Percentiles rank a stretch among this genome's conserved stretches.
Conservation (phyloP, 2,329 filamentous ascomycete species). For the Alternaria sp. region DNA sequence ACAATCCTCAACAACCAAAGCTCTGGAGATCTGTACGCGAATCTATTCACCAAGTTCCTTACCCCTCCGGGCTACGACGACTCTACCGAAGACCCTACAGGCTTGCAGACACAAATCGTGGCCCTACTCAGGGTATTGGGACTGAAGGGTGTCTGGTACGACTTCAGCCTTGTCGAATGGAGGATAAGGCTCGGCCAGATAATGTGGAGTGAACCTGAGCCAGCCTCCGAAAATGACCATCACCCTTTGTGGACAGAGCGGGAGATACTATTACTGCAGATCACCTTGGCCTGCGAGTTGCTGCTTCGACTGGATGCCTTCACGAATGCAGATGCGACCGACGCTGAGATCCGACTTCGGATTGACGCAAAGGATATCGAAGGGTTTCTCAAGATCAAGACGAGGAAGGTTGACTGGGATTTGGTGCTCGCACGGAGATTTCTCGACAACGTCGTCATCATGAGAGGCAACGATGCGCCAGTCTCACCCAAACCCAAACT, state of each 20-base stretch:
- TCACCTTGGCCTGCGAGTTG: slow-evolving; percentile 62
- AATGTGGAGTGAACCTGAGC: slow-evolving; percentile 63
- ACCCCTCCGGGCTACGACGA: slow-evolving; percentile 48
- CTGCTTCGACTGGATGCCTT: slow-evolving; percentile 61
- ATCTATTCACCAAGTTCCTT: slow-evolving; percentile 53
- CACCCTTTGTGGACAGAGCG: slow-evolving; percentile 50
- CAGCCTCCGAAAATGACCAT: slow-evolving; percentile 26
- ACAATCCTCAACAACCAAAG: slow-evolving; percentile 58
- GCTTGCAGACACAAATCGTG: slow-evolving; percentile 73
- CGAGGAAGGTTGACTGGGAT: slow-evolving; percentile 64
- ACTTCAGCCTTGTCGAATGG: slow-evolving; percentile 78
- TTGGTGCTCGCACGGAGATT: slow-evolving; percentile 61
- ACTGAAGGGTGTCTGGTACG: slow-evolving; percentile 72
- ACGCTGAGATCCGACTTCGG: slow-evolving; percentile 48
- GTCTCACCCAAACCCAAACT: slow-evolving; percentile 27
- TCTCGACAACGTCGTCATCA: slow-evolving; percentile 58
- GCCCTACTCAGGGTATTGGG: slow-evolving; percentile 70
- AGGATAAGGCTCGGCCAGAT: slow-evolving; percentile 75
- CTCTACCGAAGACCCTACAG: slow-evolving; percentile 61
- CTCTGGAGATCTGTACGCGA: slow-evolving; percentile 58
- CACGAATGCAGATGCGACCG: slow-evolving; percentile 32
- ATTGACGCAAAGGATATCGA: slow-evolving; percentile 54
- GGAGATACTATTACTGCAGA: slow-evolving; percentile 62
- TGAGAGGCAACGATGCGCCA: slow-evolving; percentile 30
- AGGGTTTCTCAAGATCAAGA: slow-evolving; percentile 55